Conservation (phyloP, 2,329 filamentous ascomycete genomes). For the Monilinia vaccinii-corymbosi region DNA sequence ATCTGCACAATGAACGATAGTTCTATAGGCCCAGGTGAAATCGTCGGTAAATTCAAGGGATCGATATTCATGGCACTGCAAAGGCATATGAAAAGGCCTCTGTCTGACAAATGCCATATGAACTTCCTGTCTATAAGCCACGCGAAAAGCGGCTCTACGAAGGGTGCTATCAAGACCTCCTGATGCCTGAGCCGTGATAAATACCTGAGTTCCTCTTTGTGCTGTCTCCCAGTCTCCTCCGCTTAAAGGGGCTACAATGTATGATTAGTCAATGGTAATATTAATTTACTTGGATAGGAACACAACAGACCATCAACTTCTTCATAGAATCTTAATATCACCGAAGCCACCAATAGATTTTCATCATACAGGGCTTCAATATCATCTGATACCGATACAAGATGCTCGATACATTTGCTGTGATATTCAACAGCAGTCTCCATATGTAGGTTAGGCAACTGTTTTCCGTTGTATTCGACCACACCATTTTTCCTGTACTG, state of each 20-base stretch:
- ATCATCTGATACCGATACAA: slow-evolving; percentile 32
- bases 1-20: slow-evolving; percentile 19
- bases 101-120: slow-evolving; percentile 37
- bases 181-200: slow-evolving; percentile 25
- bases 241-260: slow-evolving; percentile 15
- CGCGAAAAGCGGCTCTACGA: slow-evolving; percentile 38
- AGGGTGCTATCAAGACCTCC: slow-evolving; percentile 29
- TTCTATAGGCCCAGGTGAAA: slow-evolving; percentile 19
- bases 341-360: slow-evolving; percentile 31
- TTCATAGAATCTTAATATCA: slow-evolving; percentile 34
- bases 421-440: slow-evolving; percentile 34
- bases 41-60: slow-evolving; percentile 19
- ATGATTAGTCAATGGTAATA: not conserved
- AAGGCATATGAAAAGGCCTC: slow-evolving; percentile 30
- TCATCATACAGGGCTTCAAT: slow-evolving; percentile 32
- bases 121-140: slow-evolving; percentile 41
- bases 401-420: slow-evolving; percentile 33
- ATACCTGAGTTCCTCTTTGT: slow-evolving; percentile 19
- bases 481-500: slow-evolving; percentile 23
- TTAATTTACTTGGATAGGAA: not conserved
- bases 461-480: slow-evolving; percentile 18
- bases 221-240: slow-evolving; percentile 19
- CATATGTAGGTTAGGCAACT: slow-evolving; percentile 27
- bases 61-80: slow-evolving; percentile 28
- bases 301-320: slow-evolving; percentile 31